Percentiles rank a stretch among this genome's conserved stretches.
These are phyloP conservation scores for Amanita thiersii DNA, from an alignment of 768 basidiomycete species.

Conservation along the genomic window DNA sequence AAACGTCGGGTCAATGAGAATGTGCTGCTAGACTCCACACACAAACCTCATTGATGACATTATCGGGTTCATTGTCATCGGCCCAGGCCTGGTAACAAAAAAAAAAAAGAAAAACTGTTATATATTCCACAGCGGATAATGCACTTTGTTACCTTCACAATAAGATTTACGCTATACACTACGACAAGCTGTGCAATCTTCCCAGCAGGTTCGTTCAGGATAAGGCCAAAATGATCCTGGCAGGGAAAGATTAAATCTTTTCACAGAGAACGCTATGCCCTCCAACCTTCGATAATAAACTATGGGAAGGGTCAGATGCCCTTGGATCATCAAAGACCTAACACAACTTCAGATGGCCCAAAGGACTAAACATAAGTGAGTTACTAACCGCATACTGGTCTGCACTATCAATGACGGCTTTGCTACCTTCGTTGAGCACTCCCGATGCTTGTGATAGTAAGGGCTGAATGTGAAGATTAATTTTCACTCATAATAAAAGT, in stretches of 20 bases:
- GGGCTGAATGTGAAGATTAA: constrained; percentile 31
- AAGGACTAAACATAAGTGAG: not conserved
- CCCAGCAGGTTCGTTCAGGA: constrained; percentile 70
- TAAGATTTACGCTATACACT: constrained; percentile 47
- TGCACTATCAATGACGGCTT: constrained; percentile 59
- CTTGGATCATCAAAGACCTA: constrained; percentile 60
- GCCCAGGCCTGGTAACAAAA: constrained; percentile 34
- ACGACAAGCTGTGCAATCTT: constrained; percentile 65
- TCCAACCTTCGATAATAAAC: constrained; percentile 56
- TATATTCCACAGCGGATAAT: not conserved
- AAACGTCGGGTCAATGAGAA: too few species aligned
- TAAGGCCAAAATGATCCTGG: constrained; percentile 65
- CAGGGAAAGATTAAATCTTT: too few species aligned
- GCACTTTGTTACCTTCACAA: constrained; percentile 33
- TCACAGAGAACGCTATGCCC: not conserved
- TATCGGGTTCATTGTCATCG: constrained; percentile 33
- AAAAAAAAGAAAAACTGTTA: too few species aligned
- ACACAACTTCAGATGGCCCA: not conserved
- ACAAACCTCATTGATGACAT: constrained; percentile 35
- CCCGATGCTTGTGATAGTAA: constrained; percentile 49
- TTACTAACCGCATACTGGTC: constrained; percentile 50
- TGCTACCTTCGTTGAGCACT: constrained; percentile 53
- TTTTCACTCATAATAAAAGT: not conserved
- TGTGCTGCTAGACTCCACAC: not conserved
- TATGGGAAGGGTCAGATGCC: constrained; percentile 70